Evolutionary conservation across 2,329 filamentous ascomycete genomes (phyloP), one percentile per base, ranked within the genome.

Genomic region (Phialocephala subalpina): DNA sequence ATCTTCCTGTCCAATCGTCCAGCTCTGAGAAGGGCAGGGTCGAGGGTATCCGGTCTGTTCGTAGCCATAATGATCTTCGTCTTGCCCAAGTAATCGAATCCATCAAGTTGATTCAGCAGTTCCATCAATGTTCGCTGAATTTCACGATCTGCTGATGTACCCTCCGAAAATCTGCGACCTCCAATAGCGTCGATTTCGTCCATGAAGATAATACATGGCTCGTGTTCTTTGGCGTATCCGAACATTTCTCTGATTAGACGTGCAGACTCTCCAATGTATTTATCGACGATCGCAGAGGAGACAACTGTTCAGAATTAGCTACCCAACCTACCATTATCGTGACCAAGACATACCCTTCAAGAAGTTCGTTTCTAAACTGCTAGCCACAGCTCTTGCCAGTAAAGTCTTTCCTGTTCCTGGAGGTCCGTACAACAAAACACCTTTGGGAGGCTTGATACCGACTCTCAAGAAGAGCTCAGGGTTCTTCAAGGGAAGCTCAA

Each of bases 11-110:
- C 97, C 74, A 99, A 85, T 79, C 96, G 92, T 74, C 95, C 95
- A 52, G 95, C 95, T 82, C 95, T 90, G 63, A 99, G 86, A 74
- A 99, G 84, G 1, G 95, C 95, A 38, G 95, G 95, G 77, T 99
- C 95, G 58, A 99, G 88, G 0, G 95, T 98, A 79, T 98, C 95
- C 16, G 95, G 96, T 81, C 96, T 87, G 85, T 99, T 99, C 66
- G 96, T 98, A 42, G 94, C 96, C 97, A 99, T 99, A 83, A 99
- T 99, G 79, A 99, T 99, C 85, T 99, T 99, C 63, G 96, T 99
- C 86, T 99, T 97, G 74, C 97, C 96, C 42, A 99, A 87, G 82
- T 99, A 99, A 82, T 99, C 96, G 83, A 99, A 99, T 73, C 97
- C 96, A 78, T 99, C 96, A 62, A 99, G 89, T 81, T 99, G 96